These are phyloP conservation scores for Trichoderma lentiforme DNA, from an alignment of 2,329 filamentous ascomycete genomes.

Conservation along the genomic window DNA sequence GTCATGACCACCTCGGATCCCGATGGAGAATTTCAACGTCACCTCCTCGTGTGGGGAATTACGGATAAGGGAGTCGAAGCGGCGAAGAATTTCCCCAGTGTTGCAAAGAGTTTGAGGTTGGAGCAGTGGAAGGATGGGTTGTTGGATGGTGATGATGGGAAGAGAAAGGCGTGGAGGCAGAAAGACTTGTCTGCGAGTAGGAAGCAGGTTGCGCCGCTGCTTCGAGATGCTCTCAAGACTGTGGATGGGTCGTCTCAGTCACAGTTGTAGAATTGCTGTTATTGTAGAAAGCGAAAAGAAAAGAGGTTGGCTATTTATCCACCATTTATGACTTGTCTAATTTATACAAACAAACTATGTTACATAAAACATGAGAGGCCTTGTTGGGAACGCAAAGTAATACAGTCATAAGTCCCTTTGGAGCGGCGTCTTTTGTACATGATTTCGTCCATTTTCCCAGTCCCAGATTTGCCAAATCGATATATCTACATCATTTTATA, in stretches of 20 bases:
- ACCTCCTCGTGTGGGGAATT: conserved; percentile 65
- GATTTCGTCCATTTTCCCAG: not conserved
- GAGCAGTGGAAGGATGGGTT: conserved; percentile 49
- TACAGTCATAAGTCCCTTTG: not conserved
- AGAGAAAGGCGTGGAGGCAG: conserved; percentile 66
- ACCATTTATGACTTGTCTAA: not conserved
- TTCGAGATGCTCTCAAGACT: conserved; percentile 54
- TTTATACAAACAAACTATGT: not conserved
- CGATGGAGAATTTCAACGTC: conserved; percentile 56
- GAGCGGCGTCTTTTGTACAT: not conserved
- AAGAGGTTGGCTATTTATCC: not conserved
- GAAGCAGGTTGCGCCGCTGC: conserved; percentile 66
- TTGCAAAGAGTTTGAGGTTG: conserved; percentile 52
- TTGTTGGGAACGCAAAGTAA: not conserved
- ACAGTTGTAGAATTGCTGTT: not conserved
- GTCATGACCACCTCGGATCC: conserved; percentile 67
- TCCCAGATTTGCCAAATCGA: not conserved
- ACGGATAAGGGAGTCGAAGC: conserved; percentile 47
- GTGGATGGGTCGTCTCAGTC: conserved; percentile 3
- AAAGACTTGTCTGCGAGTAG: conserved; percentile 57
- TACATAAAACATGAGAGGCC: not conserved
- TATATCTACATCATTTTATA: not conserved
- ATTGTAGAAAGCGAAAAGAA: not conserved
- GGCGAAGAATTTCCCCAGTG: conserved; percentile 52
- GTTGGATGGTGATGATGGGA: conserved; percentile 44